Evolutionary conservation across 345 rosid genomes (phyloP), one percentile per base, ranked within the genome.

Genomic region (Ricinus communis): DNA sequence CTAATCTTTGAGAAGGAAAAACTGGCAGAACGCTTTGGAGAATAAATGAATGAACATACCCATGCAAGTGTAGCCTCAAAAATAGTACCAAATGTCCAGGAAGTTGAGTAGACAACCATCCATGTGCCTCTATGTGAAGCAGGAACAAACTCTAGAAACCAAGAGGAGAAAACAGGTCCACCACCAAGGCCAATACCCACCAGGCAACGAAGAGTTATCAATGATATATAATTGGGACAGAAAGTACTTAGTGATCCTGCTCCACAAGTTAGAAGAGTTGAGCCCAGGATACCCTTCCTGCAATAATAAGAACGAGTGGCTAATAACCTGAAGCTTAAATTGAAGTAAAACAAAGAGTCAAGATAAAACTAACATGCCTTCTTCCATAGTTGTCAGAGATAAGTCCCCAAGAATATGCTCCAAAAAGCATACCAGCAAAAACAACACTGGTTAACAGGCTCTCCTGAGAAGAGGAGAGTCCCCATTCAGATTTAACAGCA

Each of bases 401-500:
- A 71, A 81, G 59, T 45, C 88, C 88, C 88, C 88, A 85, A 15
- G 80, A 60, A 68, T 67, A 79, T 2, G 89, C 89, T 79, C 86
- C 88, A n/a, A 83, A 1, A 0, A 85, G 77, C 86, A 83, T 72
- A 8, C 86, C 89, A 41, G 79, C 74, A 59, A 85, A 85, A 19
- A 83, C 85, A 54, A 71, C 79, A 27, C 74, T 79, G 5, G 85
- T 63, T 56, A 85, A 25, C 2, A 81, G 43, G 66, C 82, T 81
- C 74, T 85, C 84, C 43, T 83, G 72, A 25, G 18, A 56, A 0
- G 84, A 77, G 12, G 89, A 78, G 73, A 85, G 81, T 2, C 24
- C 64, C 88, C 88, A 85, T 28, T 82, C 62, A 5, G 77, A 47
- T 72, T 83, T 77, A 21, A 85, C 80, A 16, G 77, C 74, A 31